Evolutionary conservation across 208 protist species (phyloP).

Genomic region (Blechomonas ayalai): DNA sequence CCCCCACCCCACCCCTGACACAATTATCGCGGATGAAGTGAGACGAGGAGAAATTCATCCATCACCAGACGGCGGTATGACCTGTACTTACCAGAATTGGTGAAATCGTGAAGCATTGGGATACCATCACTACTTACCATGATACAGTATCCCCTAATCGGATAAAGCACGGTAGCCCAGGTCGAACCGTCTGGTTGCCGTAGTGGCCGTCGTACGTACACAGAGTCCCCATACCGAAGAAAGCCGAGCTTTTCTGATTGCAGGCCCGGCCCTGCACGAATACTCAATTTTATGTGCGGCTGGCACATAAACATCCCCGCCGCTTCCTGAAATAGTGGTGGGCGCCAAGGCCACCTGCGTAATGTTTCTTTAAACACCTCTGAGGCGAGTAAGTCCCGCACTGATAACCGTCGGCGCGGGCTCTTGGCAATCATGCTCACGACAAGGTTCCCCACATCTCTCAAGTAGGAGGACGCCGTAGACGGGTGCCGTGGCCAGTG

Average conservation of each 20-base stretch:
- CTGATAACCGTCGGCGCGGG: constrained; percentile 33
- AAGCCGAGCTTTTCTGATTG: constrained; percentile 8
- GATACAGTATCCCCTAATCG: constrained; percentile 31
- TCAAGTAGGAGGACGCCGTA: constrained; percentile 16
- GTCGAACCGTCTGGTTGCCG: too few species aligned
- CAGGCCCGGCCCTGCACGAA: constrained; percentile 18
- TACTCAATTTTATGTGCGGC: constrained; percentile 9
- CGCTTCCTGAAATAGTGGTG: constrained; percentile 1
- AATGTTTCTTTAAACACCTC: constrained; percentile 26
- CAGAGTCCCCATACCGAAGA: constrained; percentile 16
- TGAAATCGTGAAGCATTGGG: too few species aligned
- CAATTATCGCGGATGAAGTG: too few species aligned
- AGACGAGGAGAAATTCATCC: too few species aligned
- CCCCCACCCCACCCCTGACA: too few species aligned
- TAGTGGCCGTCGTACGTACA: constrained; percentile 18
- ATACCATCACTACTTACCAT: constrained; percentile 1
- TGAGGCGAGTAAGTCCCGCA: constrained; percentile 31
- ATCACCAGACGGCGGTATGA: too few species aligned
- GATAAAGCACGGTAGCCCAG: constrained; percentile 46
- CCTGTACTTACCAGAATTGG: too few species aligned
- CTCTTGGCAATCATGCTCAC: constrained; percentile 53
- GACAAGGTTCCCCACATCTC: constrained; percentile 43
- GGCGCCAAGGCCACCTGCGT: constrained; percentile 24
- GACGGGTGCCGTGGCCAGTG: constrained; percentile 27
- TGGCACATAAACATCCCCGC: constrained; percentile 32